phyloP scores from a whole-genome alignment of 225 moss, liverwort and hornwort genomes.

The Ulota crispa region DNA sequence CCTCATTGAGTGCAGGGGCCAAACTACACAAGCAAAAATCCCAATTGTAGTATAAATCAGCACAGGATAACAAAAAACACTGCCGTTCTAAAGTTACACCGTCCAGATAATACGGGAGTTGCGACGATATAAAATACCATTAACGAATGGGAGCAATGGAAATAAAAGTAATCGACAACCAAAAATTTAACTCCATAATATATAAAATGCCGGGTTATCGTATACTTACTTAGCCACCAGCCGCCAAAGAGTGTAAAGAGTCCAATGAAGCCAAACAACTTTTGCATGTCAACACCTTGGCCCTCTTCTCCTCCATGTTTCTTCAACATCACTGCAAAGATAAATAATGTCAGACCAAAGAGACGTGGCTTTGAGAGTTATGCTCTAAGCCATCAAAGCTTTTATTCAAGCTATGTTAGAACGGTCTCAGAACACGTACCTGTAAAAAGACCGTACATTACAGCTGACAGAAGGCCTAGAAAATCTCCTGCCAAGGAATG shows the following conservation, averaged over 20 bases:
- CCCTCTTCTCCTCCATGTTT: slow-evolving; percentile 92
- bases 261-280: slow-evolving; percentile 91
- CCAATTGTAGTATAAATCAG: slow-evolving; percentile 8
- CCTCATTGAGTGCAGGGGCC: slow-evolving; percentile 70
- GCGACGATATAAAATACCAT: neutral
- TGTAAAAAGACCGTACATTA: slow-evolving; percentile 92
- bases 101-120: neutral
- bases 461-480: slow-evolving; percentile 91
- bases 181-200: neutral
- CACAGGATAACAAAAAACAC: neutral
- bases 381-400: neutral
- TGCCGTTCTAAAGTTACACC: neutral
- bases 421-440: slow-evolving; percentile 36
- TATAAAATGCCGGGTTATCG: neutral
- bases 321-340: slow-evolving; percentile 76
- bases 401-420: neutral
- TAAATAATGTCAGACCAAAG: neutral
- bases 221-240: slow-evolving; percentile 83
- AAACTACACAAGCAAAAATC: slow-evolving; percentile 55
- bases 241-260: slow-evolving; percentile 71
- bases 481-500: slow-evolving; percentile 91
- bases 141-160: neutral
- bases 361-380: neutral
- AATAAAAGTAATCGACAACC: slow-evolving; percentile 6
- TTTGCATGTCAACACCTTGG: slow-evolving; percentile 87